A percentile compares a stretch with the other conserved stretches of the same genome.
Conservation (phyloP, 1,284 basidiomycete species). For the Fomitopsis pinicola region DNA sequence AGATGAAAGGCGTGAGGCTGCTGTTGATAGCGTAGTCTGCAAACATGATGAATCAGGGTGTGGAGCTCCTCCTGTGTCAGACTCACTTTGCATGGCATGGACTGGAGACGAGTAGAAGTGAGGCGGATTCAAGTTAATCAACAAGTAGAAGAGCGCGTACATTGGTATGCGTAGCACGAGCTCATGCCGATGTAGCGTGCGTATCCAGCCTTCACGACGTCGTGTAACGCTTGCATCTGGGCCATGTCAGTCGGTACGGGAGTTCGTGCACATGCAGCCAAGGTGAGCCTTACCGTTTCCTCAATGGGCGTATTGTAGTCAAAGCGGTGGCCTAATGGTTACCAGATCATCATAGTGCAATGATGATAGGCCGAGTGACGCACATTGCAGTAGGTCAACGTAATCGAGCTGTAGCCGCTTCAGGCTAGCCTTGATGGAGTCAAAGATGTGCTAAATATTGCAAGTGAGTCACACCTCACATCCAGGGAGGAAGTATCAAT, state of each 20-base stretch:
- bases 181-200: constrained; percentile 69
- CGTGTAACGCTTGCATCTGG: constrained; percentile 60
- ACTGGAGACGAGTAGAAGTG: constrained; percentile 24
- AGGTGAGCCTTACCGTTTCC: constrained; percentile 17
- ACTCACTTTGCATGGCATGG: constrained; percentile 44
- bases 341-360: not conserved
- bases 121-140: constrained; percentile 4
- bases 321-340: constrained; percentile 22
- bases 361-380: not conserved
- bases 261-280: not conserved
- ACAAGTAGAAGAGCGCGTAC: constrained; percentile 8
- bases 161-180: constrained; percentile 31
- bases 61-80: not conserved
- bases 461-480: not conserved
- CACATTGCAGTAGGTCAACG: constrained; percentile 31
- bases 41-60: not conserved
- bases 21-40: constrained; percentile 32
- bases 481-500: not conserved
- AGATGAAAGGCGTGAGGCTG: constrained; percentile 45
- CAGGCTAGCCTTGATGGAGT: constrained; percentile 35
- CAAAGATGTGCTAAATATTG: constrained; percentile 35
- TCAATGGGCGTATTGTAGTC: constrained; percentile 27
- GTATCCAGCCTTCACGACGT: constrained; percentile 60
- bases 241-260: not conserved
- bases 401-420: constrained; percentile 38